phyloP scores from a whole-genome alignment of 257 asterid genomes.

The Solanum bukasovii region DNA sequence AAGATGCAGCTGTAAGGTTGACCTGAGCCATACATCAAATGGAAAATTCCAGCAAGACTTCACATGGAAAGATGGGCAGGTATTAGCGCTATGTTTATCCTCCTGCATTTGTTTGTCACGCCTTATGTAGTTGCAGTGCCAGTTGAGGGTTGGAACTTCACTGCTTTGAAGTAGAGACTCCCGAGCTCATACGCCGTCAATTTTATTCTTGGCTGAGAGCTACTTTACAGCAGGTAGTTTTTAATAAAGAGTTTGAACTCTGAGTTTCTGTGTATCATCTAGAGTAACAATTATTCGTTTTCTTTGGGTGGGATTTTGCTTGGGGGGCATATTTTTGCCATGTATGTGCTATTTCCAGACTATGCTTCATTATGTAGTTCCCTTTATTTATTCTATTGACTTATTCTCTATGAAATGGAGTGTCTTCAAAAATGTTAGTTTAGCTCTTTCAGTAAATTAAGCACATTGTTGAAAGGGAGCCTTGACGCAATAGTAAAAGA shows the following conservation, averaged over 20 bases:
- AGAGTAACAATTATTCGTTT: neutral
- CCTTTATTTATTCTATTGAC: neutral
- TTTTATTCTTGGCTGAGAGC: constrained; percentile 58
- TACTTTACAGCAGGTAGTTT: constrained; percentile 17
- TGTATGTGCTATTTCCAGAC: neutral
- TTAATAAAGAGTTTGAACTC: constrained; percentile 23
- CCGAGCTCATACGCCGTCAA: constrained; percentile 41
- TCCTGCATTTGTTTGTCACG: constrained; percentile 20
- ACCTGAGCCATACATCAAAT: constrained; percentile 1
- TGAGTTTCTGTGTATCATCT: constrained; percentile 9
- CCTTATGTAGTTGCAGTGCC: constrained; percentile 27
- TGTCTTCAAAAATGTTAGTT: neutral
- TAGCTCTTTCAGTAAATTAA: neutral
- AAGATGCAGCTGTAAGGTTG: constrained; percentile 28
- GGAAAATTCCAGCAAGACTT: neutral
- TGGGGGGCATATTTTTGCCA: neutral
- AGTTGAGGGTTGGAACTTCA: constrained; percentile 13
- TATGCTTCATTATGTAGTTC: neutral
- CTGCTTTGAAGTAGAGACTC: constrained; percentile 4
- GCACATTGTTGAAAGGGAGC: neutral
- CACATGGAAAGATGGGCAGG: constrained; percentile 22
- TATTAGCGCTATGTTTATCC: constrained; percentile 12
- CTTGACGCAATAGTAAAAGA: neutral
- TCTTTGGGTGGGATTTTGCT: constrained; percentile 2
- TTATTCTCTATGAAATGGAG: neutral